Evolutionary conservation across 306 rosid genomes (phyloP).

Genomic region (Cucumis cinereus): DNA sequence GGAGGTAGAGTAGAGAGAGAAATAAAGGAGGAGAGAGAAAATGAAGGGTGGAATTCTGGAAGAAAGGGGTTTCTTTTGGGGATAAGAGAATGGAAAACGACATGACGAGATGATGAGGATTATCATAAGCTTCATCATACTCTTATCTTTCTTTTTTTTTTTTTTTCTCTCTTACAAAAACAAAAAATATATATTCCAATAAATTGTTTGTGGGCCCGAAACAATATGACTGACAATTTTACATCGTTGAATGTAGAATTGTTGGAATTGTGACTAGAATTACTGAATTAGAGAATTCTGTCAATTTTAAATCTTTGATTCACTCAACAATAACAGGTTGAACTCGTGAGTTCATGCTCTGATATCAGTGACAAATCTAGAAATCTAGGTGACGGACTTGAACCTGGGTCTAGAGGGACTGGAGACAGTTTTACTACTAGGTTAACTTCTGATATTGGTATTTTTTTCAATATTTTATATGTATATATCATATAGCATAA

Average conservation of each 20-base stretch:
- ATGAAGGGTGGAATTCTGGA: not conserved
- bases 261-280: too few species aligned
- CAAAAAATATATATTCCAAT: not conserved
- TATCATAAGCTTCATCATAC: not conserved
- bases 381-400: too few species aligned
- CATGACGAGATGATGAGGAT: slow-evolving; percentile 1
- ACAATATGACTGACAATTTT: not conserved
- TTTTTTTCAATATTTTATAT: too few species aligned
- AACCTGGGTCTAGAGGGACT: too few species aligned
- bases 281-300: too few species aligned
- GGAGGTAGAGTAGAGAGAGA: not conserved
- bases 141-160: not conserved
- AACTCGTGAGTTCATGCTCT: too few species aligned
- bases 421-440: too few species aligned
- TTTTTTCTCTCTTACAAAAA: not conserved
- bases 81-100: not conserved
- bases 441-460: too few species aligned
- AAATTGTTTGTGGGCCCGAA: not conserved
- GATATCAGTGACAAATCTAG: too few species aligned
- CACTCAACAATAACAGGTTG: too few species aligned
- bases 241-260: not conserved
- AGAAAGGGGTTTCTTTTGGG: not conserved
- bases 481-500: too few species aligned
- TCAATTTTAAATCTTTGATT: too few species aligned
- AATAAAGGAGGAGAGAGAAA: not conserved